phyloP scores from a whole-genome alignment of 768 basidiomycete genomes.

The Pholiota microspora region DNA sequence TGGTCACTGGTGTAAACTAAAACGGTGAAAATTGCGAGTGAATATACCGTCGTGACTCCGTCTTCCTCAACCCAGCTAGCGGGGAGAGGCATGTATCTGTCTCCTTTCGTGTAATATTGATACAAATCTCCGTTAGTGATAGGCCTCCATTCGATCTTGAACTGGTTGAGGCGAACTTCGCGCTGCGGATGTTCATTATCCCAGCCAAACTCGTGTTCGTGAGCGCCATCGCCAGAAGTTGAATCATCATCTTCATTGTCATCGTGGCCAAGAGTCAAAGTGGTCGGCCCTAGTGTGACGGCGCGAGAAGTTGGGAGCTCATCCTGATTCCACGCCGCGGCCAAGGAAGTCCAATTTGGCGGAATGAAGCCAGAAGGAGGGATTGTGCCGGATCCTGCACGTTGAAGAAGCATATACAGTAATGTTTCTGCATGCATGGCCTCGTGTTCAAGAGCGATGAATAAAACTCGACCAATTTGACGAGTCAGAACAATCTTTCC shows the following conservation, averaged over 20 bases:
- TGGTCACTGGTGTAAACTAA: background rate
- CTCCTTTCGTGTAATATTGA: conserved; percentile 50
- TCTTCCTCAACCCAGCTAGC: conserved; percentile 70
- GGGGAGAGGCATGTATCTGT: conserved; percentile 52
- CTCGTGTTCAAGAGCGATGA: conserved; percentile 92
- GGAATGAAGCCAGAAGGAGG: conserved; percentile 72
- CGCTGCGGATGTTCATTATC: conserved; percentile 86
- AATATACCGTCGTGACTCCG: conserved; percentile 47
- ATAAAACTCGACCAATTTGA: conserved; percentile 74
- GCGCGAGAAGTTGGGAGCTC: conserved; percentile 42
- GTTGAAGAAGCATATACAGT: conserved; percentile 91
- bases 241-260: conserved; percentile 75
- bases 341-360: conserved; percentile 68
- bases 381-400: conserved; percentile 72
- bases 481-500: conserved; percentile 55
- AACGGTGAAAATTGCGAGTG: too few species aligned
- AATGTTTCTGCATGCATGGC: conserved; percentile 89
- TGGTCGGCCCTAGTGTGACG: conserved; percentile 57
- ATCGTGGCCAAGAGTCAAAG: conserved; percentile 73
- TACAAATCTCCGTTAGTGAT: conserved; percentile 89
- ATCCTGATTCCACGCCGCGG: conserved; percentile 45
- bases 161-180: conserved; percentile 56
- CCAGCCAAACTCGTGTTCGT: conserved; percentile 83
- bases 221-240: conserved; percentile 31
- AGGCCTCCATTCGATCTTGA: conserved; percentile 82